A percentile compares a stretch with the other conserved stretches of the same genome.
Evolutionary conservation across 2,329 filamentous ascomycete species (phyloP).

Genomic region (Acephala macrosclerotiorum): DNA sequence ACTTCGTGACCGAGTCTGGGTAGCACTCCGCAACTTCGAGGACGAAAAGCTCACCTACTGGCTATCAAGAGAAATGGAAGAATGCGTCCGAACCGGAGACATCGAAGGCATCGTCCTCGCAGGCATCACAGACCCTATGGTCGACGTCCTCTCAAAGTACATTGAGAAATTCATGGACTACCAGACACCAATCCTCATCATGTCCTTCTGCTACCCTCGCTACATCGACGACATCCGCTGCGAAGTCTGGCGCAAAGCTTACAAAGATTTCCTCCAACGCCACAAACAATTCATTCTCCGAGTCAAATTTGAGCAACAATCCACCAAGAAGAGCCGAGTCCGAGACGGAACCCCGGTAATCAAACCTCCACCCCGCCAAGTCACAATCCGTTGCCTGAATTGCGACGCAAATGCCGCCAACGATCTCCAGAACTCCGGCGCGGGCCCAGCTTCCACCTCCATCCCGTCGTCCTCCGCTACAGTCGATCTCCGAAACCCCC

Average conservation of each 20-base stretch:
- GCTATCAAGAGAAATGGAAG: constrained; percentile 69
- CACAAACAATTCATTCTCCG: constrained; percentile 78
- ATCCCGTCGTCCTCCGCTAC: constrained; percentile 31
- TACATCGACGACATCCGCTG: constrained; percentile 82
- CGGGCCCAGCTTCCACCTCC: constrained; percentile 22
- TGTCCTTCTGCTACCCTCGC: constrained; percentile 75
- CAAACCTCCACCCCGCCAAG: constrained; percentile 70
- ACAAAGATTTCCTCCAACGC: constrained; percentile 74
- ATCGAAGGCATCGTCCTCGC: constrained; percentile 81
- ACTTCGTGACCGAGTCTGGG: constrained; percentile 75
- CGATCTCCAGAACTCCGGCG: constrained; percentile 40
- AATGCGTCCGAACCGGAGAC: constrained; percentile 70
- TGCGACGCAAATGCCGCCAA: constrained; percentile 69
- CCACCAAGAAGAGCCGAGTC: constrained; percentile 70
- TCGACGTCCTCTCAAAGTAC: constrained; percentile 80
- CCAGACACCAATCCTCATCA: constrained; percentile 79
- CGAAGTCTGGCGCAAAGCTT: constrained; percentile 74
- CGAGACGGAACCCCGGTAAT: constrained; percentile 69
- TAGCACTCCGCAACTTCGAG: constrained; percentile 72
- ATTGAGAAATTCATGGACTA: constrained; percentile 79
- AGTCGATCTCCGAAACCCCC: constrained; percentile 55
- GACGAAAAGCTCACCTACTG: constrained; percentile 71
- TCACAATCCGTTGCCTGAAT: constrained; percentile 79
- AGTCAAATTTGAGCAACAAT: constrained; percentile 80
- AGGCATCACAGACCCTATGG: constrained; percentile 74